Evolutionary conservation across 805 yeast species (phyloP), one percentile per base, ranked within the genome.

Genomic region (Blastobotrys parvus): DNA sequence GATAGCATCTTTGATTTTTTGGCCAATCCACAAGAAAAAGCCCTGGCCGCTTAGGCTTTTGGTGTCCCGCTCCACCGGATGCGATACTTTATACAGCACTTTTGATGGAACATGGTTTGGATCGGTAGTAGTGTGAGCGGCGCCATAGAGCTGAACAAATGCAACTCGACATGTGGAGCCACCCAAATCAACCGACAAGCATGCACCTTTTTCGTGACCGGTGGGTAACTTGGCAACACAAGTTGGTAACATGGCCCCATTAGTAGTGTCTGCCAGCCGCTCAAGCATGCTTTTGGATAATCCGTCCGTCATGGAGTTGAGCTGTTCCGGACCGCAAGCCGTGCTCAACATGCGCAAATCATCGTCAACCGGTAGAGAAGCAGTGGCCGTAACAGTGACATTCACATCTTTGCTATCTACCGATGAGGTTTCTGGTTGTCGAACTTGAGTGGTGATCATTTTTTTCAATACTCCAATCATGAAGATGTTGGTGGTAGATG

Each of bases 161-260:
- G 94, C 86, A n/a, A 86, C 90, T 57, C 95, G 71, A 62, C 88
- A 82, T 53, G 87, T 85, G 38, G 95, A 85, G 35, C 96, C 96
- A 47, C 97, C 97, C 39, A 88, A 69, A 59, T 88, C 95, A 3
- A 90, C 89, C 43, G 95, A 94, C 43, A 87, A 64, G 45, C 70
- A 74, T 33, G 81, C 67, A 29, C 96, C 96, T 38, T 63, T 64
- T 59, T 88, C 95, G 35, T 73, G 67, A 29, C 96, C 95, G 27
- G 71, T 74, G 20, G 96, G 97, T 50, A 82, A 71, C 5, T 72
- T 70, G 3, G 88, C 80, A 18, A 86, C 87, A 56, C 65, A 87
- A 1, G 94, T 74, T 31, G 95, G 95, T 48, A 86, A 79, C 96
- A 88, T 88, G 18, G 50, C 39, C 3, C 49, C 44, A 4, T 52